Percentiles rank a stretch among this genome's conserved stretches.
These are phyloP conservation scores for Miamiensis avidus DNA, from an alignment of 169 alveolate genomes.

Conservation along the genomic window DNA sequence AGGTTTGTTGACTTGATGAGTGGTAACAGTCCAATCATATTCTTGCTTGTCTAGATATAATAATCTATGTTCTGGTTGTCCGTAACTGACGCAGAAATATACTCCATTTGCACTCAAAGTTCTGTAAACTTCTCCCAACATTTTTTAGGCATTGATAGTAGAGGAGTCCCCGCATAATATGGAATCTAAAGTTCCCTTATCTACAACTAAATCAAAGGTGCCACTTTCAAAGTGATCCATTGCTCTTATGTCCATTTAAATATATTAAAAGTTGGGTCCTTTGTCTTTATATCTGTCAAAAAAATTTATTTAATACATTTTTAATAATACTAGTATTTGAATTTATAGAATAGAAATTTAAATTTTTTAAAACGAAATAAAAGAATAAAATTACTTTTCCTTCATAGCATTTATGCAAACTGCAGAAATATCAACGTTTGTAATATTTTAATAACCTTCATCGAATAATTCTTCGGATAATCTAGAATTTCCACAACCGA, in stretches of 20 bases:
- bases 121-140: conserved; percentile 82
- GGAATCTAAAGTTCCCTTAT: conserved; percentile 91
- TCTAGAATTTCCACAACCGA: conserved; percentile 93
- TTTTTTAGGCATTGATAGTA: conserved; percentile 84
- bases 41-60: conserved; percentile 77
- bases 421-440: conserved; percentile 85
- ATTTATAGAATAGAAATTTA: too few relatives aligned
- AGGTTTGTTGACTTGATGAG: conserved; percentile 58
- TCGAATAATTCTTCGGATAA: conserved; percentile 91
- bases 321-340: too few relatives aligned
- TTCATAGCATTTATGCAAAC: conserved; percentile 74
- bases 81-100: conserved; percentile 89
- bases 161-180: conserved; percentile 91
- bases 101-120: conserved; percentile 85
- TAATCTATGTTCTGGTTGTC: conserved; percentile 88
- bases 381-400: conserved; percentile 38
- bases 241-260: conserved; percentile 78
- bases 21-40: conserved; percentile 51
- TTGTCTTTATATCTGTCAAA: conserved; percentile 63
- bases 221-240: conserved; percentile 78
- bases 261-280: conserved; percentile 60
- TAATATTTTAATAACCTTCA: conserved; percentile 86
- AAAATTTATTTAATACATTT: too few relatives aligned
- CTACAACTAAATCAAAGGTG: conserved; percentile 85
- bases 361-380: too few relatives aligned